Base-by-base conservation (phyloP, 164 flowering plant genomes). In the Paratinospora sagittata region DNA sequence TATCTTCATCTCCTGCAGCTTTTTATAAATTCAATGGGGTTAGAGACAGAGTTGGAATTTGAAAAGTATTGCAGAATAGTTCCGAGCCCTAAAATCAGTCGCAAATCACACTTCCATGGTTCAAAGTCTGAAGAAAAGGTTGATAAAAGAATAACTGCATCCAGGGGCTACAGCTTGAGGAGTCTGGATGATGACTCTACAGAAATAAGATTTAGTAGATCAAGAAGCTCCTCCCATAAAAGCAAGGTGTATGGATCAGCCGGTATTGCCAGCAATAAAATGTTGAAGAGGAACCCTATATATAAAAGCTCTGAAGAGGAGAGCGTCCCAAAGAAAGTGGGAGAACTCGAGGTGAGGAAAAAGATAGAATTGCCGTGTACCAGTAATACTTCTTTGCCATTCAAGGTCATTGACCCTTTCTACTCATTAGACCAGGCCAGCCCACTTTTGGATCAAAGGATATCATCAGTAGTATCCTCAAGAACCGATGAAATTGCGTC, bases 251-350 rank as follows among this genome's bases (percentile, higher is more conserved):
- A 85, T 30, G 79, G 80, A 72, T 63, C 78, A 66, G 36, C 72
- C 70, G 76, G 73, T 39, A 57, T 74, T n/a, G 82, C 75, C 37
- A 43, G 70, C 73, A 68, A 76, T 62, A 72, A 70, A 68, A 81
- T 79, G 74, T 68, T 77, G 65, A 91, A 76, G 83, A 83, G 93
- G 75, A 91, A 88, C 75, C 90, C 94, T 16, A 73, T 87, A 1
- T 91, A 90, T 78, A 91, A 87, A 75, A 83, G 82, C 80, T 90
- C 97, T 1, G 74, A 75, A n/a, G 85, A 84, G 68, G 78, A 83
- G 10, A 78, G 78, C 33, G 76, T 73, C 61, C 73, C 79, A 81
- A 84, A 84, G 72, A 82, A 76, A 72, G 72, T 68, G 71, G 87
- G 85, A 47, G 61, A 68, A 67, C 52, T 45, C 21, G 88, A 79